Evolutionary conservation across 2,329 filamentous ascomycete species (phyloP), one percentile per base, ranked within the genome.

Genomic region (Huntiella bhutanensis): DNA sequence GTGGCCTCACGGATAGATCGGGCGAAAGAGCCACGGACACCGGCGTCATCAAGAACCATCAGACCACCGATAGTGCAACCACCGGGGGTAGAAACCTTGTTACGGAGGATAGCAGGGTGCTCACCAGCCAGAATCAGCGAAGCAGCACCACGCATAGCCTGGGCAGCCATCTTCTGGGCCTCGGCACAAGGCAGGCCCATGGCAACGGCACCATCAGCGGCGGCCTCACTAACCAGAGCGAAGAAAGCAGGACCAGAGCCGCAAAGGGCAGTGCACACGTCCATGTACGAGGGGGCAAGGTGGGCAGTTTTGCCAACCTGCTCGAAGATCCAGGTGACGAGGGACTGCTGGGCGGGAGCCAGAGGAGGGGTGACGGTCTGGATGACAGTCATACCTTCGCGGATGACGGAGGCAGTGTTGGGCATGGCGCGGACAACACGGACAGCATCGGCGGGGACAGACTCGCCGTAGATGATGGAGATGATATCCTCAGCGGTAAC

Each of bases 381-480:
- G 53, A 93, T 80, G 46, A 91, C 76, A 3, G 80, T 88, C 82
- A 91, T 91, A 54, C 74, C 78, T 61, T 92, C 79, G 41, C 82
- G 66, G 49, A 92, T 80, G 42, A 82, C 70, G 19, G 78, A 77
- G 8, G 84, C 83, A 0, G 82, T 87, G 64, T 92, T 92, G 54
- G 84, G 84, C 74, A 92, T 85, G 46, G 80, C 83, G 32, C 84
- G 71, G 4, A 92, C 77, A 39, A 91, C 69, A 37, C 72, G 67
- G 60, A 74, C 81, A 35, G 66, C 63, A 28, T 47, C 28, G 3
- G n/a, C 41, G 22, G 67, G 65, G 47, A 66, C 65, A 47, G 62
- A 58, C 4, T 63, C 62, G 19, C 70, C 69, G 55, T 82, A 77
- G 10, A 88, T 61, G 32, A 73, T 70, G 12, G 64, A 62, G 55